Conservation (phyloP, 306 rosid species). For the Urtica urens region DNA sequence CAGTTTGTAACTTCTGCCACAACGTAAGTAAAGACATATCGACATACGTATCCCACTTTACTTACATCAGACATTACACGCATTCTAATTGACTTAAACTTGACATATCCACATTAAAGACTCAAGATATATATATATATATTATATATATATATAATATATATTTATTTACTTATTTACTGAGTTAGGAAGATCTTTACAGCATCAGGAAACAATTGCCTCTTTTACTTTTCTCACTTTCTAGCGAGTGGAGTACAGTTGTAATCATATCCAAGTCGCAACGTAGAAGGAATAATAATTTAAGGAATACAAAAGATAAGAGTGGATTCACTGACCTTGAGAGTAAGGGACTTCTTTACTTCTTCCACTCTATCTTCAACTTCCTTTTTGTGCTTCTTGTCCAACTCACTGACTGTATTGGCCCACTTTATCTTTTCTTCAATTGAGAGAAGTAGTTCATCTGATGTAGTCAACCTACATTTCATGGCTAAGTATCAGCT, state of each 20-base stretch:
- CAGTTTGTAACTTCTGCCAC: constrained; percentile 99
- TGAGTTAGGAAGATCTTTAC: background rate
- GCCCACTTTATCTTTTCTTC: constrained; percentile 98
- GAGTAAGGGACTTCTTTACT: constrained; percentile 59
- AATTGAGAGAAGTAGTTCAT: constrained; percentile 65
- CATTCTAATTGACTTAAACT: background rate
- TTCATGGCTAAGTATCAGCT: too few relatives aligned
- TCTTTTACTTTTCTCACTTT: background rate
- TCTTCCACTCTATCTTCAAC: constrained; percentile 84
- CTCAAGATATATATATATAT: background rate
- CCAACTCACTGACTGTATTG: constrained; percentile 63
- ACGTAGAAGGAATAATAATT: background rate
- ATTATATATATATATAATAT: background rate
- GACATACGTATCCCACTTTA: constrained; percentile 60
- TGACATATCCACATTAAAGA: background rate
- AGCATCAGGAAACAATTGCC: too few relatives aligned
- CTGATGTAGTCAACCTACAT: constrained; percentile 74
- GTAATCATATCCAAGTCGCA: background rate
- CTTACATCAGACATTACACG: constrained; percentile 16
- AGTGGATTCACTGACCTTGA: constrained; percentile 79
- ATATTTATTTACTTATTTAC: background rate
- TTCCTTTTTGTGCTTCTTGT: constrained; percentile 82
- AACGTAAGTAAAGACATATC: constrained; percentile 96
- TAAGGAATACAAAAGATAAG: constrained; percentile 9
- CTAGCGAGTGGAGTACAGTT: background rate